Base-by-base conservation (phyloP, 2,329 filamentous ascomycete species). In the Cyanodermella asteris region DNA sequence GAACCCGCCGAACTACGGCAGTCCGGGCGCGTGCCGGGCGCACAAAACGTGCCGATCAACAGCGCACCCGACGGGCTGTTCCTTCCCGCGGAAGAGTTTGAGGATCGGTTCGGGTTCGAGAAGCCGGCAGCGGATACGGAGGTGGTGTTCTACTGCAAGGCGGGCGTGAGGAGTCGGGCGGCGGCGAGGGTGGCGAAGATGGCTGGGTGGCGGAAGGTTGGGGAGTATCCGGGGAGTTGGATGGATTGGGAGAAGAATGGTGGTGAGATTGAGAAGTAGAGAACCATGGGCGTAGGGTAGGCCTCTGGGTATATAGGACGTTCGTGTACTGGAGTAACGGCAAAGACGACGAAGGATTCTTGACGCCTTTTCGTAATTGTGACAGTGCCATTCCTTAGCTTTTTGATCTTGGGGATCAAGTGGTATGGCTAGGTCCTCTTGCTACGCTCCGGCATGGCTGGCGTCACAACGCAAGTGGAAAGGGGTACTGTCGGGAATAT, bases 131-230 rank as follows among this genome's bases (percentile, higher is more conserved):
- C 53, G 31, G 56, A 64, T 22, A 28, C 27, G n/a, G 33, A 35
- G 12, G 33, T 91, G 9, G 60, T 94, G 4, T 87, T 94, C 41
- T 94, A 91, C 49, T 97, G 87, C 53, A 90, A 80, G 53, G 72
- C 82, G 0, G 87, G 87, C 3, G 77, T 94, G 34, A 60, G 87
- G 43, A 80, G 77, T 37, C 56, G 60, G 22, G 65, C 75, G 1
- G 82, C 82, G 5, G 81, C 81, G 5, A 59, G 63, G 34, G 48
- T 93, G 45, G 87, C 87, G 11, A 24, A 10, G 16, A 9, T n/a
- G 16, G 62, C 75, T 42, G 72, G 70, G 3, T 84, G 84, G 7
- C 94, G 76, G 60, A 49, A 51, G 24, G 63, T 59, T 10, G 52
- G 51, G 9, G 54, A 59, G 38, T 61, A 59, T 45, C 36, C 42